Percentiles rank a stretch among this genome's conserved stretches.
Conservation (phyloP, 2,329 filamentous ascomycete species). For the Mollisiaceae sp. region DNA sequence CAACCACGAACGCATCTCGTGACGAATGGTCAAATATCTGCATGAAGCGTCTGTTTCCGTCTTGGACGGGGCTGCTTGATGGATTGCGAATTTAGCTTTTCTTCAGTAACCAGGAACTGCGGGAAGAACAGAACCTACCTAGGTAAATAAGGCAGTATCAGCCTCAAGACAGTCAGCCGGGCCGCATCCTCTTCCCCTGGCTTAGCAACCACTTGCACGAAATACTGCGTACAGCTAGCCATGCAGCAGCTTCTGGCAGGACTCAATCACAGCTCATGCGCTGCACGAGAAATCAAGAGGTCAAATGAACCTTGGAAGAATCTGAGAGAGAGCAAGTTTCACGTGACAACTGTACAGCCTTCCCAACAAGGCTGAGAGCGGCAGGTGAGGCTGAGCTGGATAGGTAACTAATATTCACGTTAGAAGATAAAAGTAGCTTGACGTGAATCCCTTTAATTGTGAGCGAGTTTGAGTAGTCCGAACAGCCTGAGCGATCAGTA, state of each 20-base stretch:
- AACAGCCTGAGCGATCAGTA: too few relatives aligned
- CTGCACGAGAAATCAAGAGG: too few relatives aligned
- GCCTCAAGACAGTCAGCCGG: not conserved
- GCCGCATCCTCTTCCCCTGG: not conserved
- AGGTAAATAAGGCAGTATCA: not conserved
- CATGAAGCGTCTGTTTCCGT: not conserved
- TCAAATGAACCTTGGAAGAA: too few relatives aligned
- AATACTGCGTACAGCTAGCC: not conserved
- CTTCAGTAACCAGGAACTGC: not conserved
- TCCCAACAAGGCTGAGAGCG: constrained; percentile 3
- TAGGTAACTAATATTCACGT: not conserved
- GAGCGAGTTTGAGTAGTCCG: too few relatives aligned
- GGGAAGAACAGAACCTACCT: not conserved
- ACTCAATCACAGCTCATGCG: not conserved
- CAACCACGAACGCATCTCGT: not conserved
- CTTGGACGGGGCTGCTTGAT: not conserved
- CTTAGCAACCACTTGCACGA: not conserved
- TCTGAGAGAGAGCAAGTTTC: not conserved
- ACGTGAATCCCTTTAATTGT: not conserved
- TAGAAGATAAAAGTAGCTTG: not conserved
- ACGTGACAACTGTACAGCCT: constrained; percentile 8
- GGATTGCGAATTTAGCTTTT: not conserved
- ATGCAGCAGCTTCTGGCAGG: not conserved
- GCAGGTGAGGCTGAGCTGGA: constrained; percentile 4
- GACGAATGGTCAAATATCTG: not conserved